Conservation (phyloP, 2,329 filamentous ascomycete species). For the Trichophyton schoenleinii region DNA sequence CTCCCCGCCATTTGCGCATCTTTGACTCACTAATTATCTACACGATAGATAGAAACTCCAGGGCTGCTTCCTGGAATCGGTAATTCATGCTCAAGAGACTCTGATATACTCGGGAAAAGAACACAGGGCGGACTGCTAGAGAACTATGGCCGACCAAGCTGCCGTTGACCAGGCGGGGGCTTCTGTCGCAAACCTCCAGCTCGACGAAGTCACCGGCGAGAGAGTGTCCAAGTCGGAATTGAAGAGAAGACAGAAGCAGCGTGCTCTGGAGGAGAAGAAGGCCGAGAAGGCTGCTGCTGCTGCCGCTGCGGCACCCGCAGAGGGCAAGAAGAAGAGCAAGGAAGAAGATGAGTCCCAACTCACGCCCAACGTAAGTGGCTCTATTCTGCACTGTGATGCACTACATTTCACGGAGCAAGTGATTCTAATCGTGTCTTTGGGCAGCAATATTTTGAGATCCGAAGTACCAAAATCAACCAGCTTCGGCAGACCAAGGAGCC, state of each 20-base stretch:
- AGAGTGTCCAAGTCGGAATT: conserved; percentile 70
- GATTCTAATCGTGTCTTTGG: neutral
- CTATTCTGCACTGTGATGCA: neutral
- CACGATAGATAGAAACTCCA: neutral
- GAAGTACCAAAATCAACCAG: conserved; percentile 67
- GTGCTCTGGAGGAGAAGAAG: conserved; percentile 79
- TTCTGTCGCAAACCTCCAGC: conserved; percentile 57
- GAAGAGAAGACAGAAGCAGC: conserved; percentile 91
- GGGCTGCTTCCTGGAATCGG: neutral
- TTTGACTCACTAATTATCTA: neutral
- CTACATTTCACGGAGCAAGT: neutral
- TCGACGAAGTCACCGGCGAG: conserved; percentile 91
- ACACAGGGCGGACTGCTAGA: neutral
- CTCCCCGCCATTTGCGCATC: neutral
- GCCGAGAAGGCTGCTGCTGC: conserved; percentile 65
- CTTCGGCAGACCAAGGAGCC: conserved; percentile 60
- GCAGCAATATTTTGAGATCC: conserved; percentile 92
- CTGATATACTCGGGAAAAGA: neutral
- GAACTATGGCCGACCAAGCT: conserved; percentile 3
- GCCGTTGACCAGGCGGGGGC: conserved; percentile 29
- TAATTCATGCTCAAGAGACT: neutral
- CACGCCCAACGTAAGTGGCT: conserved; percentile 53
- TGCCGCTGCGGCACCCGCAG: conserved; percentile 21
- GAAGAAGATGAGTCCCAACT: conserved; percentile 59
- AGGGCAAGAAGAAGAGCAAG: conserved; percentile 42